These are phyloP conservation scores for Fagopyrum tataricum DNA, from an alignment of 148 eudicot genomes.

Conservation along the genomic window DNA sequence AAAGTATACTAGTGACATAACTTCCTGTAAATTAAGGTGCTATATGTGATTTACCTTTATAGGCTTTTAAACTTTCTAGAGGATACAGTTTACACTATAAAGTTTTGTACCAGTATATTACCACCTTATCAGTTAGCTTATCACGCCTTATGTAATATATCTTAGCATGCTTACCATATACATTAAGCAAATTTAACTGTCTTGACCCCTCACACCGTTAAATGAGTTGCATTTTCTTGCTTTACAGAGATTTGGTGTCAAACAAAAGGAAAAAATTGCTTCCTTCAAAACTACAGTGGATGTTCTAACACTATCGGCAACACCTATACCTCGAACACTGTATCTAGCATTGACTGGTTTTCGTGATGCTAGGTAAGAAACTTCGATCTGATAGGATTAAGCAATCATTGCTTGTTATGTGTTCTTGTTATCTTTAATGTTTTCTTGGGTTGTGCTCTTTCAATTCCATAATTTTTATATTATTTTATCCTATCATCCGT, in stretches of 20 bases:
- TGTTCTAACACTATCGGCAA: slow-evolving; percentile 96
- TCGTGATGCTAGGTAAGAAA: slow-evolving; percentile 91
- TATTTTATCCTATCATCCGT: not conserved
- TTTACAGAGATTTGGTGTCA: slow-evolving; percentile 93
- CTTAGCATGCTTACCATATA: not conserved
- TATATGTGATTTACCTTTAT: not conserved
- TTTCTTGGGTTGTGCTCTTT: not conserved
- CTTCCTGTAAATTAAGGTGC: not conserved
- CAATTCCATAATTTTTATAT: not conserved
- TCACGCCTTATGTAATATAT: no score
- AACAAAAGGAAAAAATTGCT: slow-evolving; percentile 97
- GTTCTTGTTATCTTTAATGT: not conserved
- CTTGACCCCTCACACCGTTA: not conserved
- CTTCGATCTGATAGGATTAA: not conserved
- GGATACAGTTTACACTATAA: not conserved
- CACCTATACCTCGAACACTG: slow-evolving; percentile 97
- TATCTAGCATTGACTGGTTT: slow-evolving; percentile 96
- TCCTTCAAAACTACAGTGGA: slow-evolving; percentile 93
- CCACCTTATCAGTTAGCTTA: not conserved
- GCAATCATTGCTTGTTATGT: not conserved
- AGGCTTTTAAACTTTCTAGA: no score
- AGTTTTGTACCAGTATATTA: not conserved
- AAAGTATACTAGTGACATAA: not conserved
- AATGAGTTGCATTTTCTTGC: slow-evolving; percentile 5
- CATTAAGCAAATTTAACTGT: not conserved